phyloP scores from a whole-genome alignment of 371 early-diverging fungal species.

The Nosema muscidifuracis region DNA sequence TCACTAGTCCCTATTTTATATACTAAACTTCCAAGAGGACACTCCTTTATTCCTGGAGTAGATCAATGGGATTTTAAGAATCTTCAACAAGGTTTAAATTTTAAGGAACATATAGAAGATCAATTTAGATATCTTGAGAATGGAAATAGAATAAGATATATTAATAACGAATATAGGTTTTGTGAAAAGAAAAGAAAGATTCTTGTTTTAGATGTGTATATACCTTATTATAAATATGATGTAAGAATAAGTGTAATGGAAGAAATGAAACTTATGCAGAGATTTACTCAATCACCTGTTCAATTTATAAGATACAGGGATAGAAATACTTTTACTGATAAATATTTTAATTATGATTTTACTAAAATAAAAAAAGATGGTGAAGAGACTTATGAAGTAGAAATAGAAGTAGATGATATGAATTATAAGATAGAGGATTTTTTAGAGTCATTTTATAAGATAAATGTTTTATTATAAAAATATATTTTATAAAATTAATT shows the following conservation, averaged over 20 bases:
- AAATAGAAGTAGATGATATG: slow-evolving; percentile 30
- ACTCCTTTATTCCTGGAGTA: slow-evolving; percentile 31
- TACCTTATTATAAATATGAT: slow-evolving; percentile 29
- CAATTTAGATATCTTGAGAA: slow-evolving; percentile 5
- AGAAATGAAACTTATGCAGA: slow-evolving; percentile 21
- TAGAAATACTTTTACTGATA: slow-evolving; percentile 18
- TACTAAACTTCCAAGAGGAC: slow-evolving; percentile 1
- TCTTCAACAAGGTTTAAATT: slow-evolving; percentile 2
- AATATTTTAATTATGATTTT: slow-evolving; percentile 30
- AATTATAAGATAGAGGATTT: slow-evolving; percentile 15
- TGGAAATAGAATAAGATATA: slow-evolving; percentile 18
- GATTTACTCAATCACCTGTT: slow-evolving; percentile 1
- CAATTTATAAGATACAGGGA: slow-evolving; percentile 15
- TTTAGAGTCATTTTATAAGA: background rate
- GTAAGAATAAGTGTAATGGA: slow-evolving; percentile 26
- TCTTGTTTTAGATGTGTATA: slow-evolving; percentile 15
- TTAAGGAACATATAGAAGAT: slow-evolving; percentile 18
- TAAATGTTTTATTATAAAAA: background rate
- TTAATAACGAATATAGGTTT: slow-evolving; percentile 6
- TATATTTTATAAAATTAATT: background rate
- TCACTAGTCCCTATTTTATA: slow-evolving; percentile 24
- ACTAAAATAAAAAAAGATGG: slow-evolving; percentile 14
- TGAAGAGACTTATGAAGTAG: slow-evolving; percentile 28
- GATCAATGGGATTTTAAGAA: slow-evolving; percentile 11
- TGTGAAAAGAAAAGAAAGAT: slow-evolving; percentile 31